Evolutionary conservation across 805 yeast genomes (phyloP), one percentile per base, ranked within the genome.

Genomic region (Saccharomycopsis amapae): DNA sequence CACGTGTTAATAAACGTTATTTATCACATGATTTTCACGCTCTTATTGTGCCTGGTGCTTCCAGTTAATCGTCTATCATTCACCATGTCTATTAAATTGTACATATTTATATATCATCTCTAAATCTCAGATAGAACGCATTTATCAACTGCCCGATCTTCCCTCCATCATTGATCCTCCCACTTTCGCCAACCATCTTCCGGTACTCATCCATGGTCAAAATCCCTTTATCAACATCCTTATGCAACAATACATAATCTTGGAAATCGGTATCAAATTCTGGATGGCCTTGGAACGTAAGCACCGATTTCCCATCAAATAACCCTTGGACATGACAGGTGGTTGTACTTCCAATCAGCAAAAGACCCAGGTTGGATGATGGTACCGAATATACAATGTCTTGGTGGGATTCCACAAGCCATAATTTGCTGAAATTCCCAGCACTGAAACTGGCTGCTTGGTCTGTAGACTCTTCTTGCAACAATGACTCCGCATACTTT

Each of bases 211-310:
- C 56, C 56, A 42, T 65, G 24, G 60, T 60, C 17, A 68, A 52
- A 13, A 38, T 18, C 12, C 57, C 56, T 17, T 40, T 42, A 13
- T 56, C 48, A 12, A 41, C 41, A 46, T 38, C 56, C 53, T 19
- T 46, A 17, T 39, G 58, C 50, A 43, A 62, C 59, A 50, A 65
- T 49, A 19, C 40, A 23, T 36, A 31, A 5, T 42, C 13, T 2
- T 62, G 58, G 18, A 58, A 58, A 2, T 61, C 68, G 0, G 65
- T 64, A 22, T 64, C 57, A 56, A 85, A 88, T 59, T 88, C 96
- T 0, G 96, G 96, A 57, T 88, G 97, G 0, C 96, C 96, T 62
- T 88, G 97, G 54, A 87, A 74, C 0, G 93, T 76, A 19, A 88
- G 62, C 5, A 83, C 44, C 37, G 71, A 67, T 22, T 24, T 37